phyloP scores from a whole-genome alignment of 495 filamentous ascomycete species.

The Aspergillus hancockii region DNA sequence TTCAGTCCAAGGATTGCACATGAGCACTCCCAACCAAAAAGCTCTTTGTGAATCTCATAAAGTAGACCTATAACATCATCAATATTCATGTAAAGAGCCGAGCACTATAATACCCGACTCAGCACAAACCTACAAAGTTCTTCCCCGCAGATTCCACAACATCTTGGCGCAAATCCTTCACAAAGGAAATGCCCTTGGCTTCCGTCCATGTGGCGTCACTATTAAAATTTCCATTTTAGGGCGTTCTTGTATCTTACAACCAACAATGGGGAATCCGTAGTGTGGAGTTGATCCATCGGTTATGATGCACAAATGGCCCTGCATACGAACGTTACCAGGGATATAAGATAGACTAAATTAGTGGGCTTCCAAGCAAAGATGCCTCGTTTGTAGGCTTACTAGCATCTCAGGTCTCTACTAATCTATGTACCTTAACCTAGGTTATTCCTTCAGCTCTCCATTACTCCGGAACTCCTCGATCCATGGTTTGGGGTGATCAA shows the following conservation, averaged over 20 bases:
- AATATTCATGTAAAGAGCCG: background rate
- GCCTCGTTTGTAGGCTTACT: too few relatives aligned
- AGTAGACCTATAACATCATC: background rate
- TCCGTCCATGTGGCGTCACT: too few relatives aligned
- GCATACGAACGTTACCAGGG: background rate
- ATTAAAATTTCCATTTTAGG: background rate
- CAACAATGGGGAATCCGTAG: background rate
- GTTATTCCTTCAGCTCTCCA: background rate
- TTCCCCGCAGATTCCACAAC: conserved; percentile 1
- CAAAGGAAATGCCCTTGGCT: background rate
- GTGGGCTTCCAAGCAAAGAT: background rate
- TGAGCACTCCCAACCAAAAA: background rate
- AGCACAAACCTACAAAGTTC: background rate
- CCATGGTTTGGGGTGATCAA: background rate
- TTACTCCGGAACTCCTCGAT: background rate
- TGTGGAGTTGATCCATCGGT: background rate
- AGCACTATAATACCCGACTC: background rate
- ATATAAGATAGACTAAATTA: too few relatives aligned
- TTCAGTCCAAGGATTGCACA: too few relatives aligned
- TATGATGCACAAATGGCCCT: background rate
- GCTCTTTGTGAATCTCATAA: background rate
- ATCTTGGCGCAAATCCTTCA: conserved; percentile 13
- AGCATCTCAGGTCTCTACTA: too few relatives aligned
- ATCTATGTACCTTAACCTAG: conserved; percentile 1
- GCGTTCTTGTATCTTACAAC: background rate